A percentile compares a stretch with the other conserved stretches of the same genome.
These are phyloP conservation scores for Ogataea degrootiae DNA, from an alignment of 805 yeast genomes.

Conservation along the genomic window DNA sequence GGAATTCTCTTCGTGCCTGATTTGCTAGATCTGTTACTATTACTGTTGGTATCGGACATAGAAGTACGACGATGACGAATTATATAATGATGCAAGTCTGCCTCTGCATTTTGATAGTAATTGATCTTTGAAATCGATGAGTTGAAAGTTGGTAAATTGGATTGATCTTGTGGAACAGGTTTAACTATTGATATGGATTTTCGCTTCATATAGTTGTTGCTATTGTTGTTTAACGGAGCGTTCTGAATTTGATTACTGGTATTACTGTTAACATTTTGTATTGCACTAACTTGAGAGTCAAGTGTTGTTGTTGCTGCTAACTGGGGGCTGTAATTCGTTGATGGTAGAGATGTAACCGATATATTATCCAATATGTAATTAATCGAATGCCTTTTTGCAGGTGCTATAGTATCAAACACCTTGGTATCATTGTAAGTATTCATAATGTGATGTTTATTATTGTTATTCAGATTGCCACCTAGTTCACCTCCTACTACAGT, in stretches of 20 bases:
- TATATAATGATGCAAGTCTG: constrained; percentile 9
- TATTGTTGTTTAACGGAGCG: neutral
- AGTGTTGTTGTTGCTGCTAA: too few species aligned
- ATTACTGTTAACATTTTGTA: neutral
- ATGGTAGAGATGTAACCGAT: neutral
- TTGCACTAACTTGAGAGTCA: too few species aligned
- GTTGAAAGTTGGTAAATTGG: constrained; percentile 9
- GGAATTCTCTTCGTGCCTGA: neutral
- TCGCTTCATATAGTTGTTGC: constrained; percentile 2
- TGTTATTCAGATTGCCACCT: constrained; percentile 1
- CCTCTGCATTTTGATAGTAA: constrained; percentile 17
- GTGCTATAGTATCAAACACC: constrained; percentile 25
- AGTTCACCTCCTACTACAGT: constrained; percentile 7
- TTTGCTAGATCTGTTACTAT: neutral
- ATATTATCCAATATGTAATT: constrained; percentile 1
- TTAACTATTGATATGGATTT: constrained; percentile 16
- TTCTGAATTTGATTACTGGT: neutral
- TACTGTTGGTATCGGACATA: neutral
- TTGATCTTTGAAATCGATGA: constrained; percentile 22
- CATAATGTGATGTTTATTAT: constrained; percentile 13
- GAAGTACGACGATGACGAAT: constrained; percentile 6
- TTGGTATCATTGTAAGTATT: constrained; percentile 26
- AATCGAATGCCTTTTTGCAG: constrained; percentile 9
- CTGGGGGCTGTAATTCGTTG: neutral
- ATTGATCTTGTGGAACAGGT: constrained; percentile 3